These are phyloP conservation scores for Clavariopsis aquatica DNA, from an alignment of 495 filamentous ascomycete species.

Conservation along the genomic window DNA sequence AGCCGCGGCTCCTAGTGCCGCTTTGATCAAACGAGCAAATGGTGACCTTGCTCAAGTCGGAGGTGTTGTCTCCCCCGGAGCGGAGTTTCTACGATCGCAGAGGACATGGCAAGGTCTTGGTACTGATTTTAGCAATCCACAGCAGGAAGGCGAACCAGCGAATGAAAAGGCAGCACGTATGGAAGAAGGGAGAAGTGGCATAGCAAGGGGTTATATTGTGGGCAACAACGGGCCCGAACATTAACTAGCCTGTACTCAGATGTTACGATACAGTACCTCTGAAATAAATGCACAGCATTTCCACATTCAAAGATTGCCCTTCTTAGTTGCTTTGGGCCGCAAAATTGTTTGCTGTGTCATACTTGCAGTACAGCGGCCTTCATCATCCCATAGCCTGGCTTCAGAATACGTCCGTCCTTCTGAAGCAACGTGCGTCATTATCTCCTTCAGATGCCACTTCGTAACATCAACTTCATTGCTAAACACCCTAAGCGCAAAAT, in stretches of 20 bases:
- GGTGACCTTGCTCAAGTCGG: conserved; percentile 75
- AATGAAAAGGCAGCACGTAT: conserved; percentile 52
- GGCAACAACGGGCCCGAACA: conserved; percentile 49
- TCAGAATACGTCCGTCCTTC: conserved; percentile 34
- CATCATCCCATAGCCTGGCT: conserved; percentile 27
- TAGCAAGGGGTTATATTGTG: conserved; percentile 86
- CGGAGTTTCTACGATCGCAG: conserved; percentile 79
- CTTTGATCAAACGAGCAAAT: conserved; percentile 63
- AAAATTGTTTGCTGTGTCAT: conserved; percentile 37
- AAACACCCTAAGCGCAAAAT: conserved; percentile 35
- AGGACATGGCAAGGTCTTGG: conserved; percentile 91
- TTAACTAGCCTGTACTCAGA: conserved; percentile 1
- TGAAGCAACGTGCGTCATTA: conserved; percentile 8
- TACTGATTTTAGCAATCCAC: conserved; percentile 73
- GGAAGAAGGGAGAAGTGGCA: conserved; percentile 83
- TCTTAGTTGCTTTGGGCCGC: conserved; percentile 10
- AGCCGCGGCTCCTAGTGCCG: conserved; percentile 40
- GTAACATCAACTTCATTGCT: conserved; percentile 12
- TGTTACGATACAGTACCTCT: no score
- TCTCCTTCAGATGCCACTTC: conserved; percentile 32
- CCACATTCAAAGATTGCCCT: conserved; percentile 9
- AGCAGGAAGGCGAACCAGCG: conserved; percentile 64
- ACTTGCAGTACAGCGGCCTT: conserved; percentile 20
- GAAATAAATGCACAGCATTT: no score
- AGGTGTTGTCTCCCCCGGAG: conserved; percentile 82